phyloP scores from a whole-genome alignment of 2,329 filamentous ascomycete genomes.

The Alternaria tenuissima region DNA sequence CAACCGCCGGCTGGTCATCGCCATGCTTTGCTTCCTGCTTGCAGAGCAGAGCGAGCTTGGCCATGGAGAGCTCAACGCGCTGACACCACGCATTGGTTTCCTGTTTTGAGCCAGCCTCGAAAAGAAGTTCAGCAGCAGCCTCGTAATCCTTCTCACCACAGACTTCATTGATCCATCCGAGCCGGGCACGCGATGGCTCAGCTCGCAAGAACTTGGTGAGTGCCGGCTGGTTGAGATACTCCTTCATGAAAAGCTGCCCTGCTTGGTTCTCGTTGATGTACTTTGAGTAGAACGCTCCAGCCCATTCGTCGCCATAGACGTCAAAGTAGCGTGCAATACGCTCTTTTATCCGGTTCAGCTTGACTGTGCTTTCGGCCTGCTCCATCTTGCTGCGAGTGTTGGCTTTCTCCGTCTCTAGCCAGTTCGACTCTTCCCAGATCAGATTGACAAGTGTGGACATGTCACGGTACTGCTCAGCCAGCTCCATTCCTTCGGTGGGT shows the following conservation, averaged over 20 bases:
- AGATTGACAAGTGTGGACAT: conserved; percentile 68
- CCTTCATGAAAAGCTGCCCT: conserved; percentile 67
- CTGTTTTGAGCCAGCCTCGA: conserved; percentile 71
- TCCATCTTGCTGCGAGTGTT: conserved; percentile 47
- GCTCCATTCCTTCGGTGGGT: conserved; percentile 64
- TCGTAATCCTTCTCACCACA: conserved; percentile 77
- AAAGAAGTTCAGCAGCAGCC: conserved; percentile 74
- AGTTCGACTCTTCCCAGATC: conserved; percentile 56
- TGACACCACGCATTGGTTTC: conserved; percentile 90
- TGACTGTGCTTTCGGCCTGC: conserved; percentile 44
- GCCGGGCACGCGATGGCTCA: conserved; percentile 74
- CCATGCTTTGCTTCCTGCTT: conserved; percentile 57
- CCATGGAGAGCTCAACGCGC: conserved; percentile 88
- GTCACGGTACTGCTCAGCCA: conserved; percentile 70
- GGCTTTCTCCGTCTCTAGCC: conserved; percentile 45
- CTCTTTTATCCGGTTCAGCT: conserved; percentile 55
- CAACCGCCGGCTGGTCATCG: conserved; percentile 45
- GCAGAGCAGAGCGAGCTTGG: conserved; percentile 74
- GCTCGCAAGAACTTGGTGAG: conserved; percentile 82
- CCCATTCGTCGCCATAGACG: conserved; percentile 71
- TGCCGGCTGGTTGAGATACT: conserved; percentile 72
- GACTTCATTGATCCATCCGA: conserved; percentile 96
- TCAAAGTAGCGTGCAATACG: conserved; percentile 64
- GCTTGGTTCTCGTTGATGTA: conserved; percentile 67
- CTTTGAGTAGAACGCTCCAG: conserved; percentile 80